phyloP scores from a whole-genome alignment of 1,284 basidiomycete genomes.

The Ustilago curta region DNA sequence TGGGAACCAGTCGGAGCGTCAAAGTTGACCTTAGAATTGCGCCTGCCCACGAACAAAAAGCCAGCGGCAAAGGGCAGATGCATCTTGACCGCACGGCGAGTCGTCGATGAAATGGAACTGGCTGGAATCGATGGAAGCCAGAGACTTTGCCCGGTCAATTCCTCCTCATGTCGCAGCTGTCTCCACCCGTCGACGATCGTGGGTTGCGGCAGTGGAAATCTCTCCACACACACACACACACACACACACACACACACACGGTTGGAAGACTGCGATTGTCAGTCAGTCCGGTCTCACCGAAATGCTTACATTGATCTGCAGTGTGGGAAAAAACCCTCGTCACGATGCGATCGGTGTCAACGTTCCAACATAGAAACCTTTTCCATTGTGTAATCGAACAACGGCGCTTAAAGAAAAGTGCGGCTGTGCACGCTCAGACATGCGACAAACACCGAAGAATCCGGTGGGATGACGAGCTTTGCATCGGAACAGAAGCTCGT shows the following conservation, averaged over 20 bases:
- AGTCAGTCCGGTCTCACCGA: not conserved
- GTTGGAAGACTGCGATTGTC: conserved; percentile 7
- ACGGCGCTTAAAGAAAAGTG: not conserved
- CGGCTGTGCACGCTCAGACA: not conserved
- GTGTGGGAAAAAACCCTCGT: not conserved
- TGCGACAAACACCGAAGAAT: not conserved
- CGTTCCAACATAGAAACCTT: not conserved
- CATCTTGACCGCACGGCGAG: no score
- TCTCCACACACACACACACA: no score
- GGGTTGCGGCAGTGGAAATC: not conserved
- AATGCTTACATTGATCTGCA: not conserved
- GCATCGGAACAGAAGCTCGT: not conserved
- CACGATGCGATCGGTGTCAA: not conserved
- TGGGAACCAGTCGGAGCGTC: conserved; percentile 9
- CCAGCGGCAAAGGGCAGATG: no score
- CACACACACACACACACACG: no score
- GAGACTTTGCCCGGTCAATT: not conserved
- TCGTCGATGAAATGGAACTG: no score
- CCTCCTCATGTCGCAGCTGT: not conserved
- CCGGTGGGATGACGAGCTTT: not conserved
- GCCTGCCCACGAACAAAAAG: not conserved
- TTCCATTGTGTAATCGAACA: not conserved
- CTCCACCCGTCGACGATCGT: not conserved
- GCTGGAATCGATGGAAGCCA: no score
- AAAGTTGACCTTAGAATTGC: not conserved